Evolutionary conservation across 305 asterid genomes (phyloP).

Genomic region (Striga hermonthica): DNA sequence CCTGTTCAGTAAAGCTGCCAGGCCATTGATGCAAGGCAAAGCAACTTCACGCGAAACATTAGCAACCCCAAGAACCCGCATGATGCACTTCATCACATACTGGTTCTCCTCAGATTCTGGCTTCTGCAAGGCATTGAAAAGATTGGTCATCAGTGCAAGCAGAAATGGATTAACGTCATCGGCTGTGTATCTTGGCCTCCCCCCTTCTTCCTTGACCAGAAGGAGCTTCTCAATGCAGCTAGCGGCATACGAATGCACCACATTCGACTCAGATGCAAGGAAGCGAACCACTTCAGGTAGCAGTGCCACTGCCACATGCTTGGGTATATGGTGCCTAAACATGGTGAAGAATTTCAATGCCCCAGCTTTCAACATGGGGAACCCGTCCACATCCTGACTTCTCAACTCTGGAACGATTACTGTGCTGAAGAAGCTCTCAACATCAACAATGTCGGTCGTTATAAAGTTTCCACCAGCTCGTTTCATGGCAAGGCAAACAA

Average conservation of each 20-base stretch:
- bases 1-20: slow-evolving; percentile 57
- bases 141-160: slow-evolving; percentile 69
- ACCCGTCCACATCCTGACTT: slow-evolving; percentile 67
- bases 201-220: slow-evolving; percentile 79
- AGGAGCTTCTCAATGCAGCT: slow-evolving; percentile 92
- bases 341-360: slow-evolving; percentile 86
- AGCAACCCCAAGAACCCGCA: slow-evolving; percentile 92
- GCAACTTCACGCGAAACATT: slow-evolving; percentile 72
- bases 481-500: slow-evolving; percentile 85
- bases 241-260: slow-evolving; percentile 96
- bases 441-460: slow-evolving; percentile 88
- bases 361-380: slow-evolving; percentile 89
- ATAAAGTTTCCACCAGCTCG: slow-evolving; percentile 72
- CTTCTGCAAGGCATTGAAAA: slow-evolving; percentile 73
- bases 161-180: slow-evolving; percentile 72
- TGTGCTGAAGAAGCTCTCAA: slow-evolving; percentile 73
- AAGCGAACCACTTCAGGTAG: slow-evolving; percentile 82
- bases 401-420: slow-evolving; percentile 90
- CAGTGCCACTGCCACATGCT: slow-evolving; percentile 62
- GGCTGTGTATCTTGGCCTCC: slow-evolving; percentile 66
- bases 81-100: slow-evolving; percentile 91
- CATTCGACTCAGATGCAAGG: slow-evolving; percentile 71
- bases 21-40: slow-evolving; percentile 71
- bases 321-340: slow-evolving; percentile 83
- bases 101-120: slow-evolving; percentile 97